Conservation (phyloP, 1,284 basidiomycete genomes). For the Trichosporon faecale region DNA sequence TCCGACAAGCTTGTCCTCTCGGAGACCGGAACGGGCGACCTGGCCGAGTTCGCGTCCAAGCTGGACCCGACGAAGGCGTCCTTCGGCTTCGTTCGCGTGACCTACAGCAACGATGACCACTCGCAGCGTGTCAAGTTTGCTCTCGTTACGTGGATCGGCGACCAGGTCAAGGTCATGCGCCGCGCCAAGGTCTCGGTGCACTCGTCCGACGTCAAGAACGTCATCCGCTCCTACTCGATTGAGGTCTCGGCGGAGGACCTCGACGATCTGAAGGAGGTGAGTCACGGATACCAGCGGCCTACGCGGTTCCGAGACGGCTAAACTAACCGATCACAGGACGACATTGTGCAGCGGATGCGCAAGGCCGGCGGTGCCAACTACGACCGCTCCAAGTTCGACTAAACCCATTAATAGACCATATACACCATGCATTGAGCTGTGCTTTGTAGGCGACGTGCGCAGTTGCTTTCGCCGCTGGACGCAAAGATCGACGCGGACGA, state of each 20-base stretch:
- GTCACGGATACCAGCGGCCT: constrained; percentile 11
- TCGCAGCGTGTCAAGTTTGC: constrained; percentile 83
- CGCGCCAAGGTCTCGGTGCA: constrained; percentile 89
- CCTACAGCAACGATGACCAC: constrained; percentile 70
- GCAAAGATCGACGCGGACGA: not conserved
- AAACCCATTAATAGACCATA: constrained; percentile 16
- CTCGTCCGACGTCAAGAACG: constrained; percentile 74
- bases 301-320: not conserved
- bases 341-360: constrained; percentile 41
- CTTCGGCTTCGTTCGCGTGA: constrained; percentile 76
- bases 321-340: constrained; percentile 30
- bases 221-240: constrained; percentile 73
- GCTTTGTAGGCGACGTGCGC: not conserved
- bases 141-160: constrained; percentile 84
- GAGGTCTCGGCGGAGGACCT: constrained; percentile 76
- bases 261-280: constrained; percentile 75
- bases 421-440: not conserved
- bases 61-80: constrained; percentile 72
- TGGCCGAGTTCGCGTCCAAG: constrained; percentile 69
- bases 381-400: constrained; percentile 51
- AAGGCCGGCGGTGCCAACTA: constrained; percentile 51
- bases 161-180: constrained; percentile 80
- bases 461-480: not conserved
- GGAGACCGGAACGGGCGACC: constrained; percentile 71
- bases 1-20: constrained; percentile 77